A percentile compares a stretch with the other conserved stretches of the same genome.
phyloP scores from a whole-genome alignment of 352 stramenopile species.

The Thalassiosira delicatula region DNA sequence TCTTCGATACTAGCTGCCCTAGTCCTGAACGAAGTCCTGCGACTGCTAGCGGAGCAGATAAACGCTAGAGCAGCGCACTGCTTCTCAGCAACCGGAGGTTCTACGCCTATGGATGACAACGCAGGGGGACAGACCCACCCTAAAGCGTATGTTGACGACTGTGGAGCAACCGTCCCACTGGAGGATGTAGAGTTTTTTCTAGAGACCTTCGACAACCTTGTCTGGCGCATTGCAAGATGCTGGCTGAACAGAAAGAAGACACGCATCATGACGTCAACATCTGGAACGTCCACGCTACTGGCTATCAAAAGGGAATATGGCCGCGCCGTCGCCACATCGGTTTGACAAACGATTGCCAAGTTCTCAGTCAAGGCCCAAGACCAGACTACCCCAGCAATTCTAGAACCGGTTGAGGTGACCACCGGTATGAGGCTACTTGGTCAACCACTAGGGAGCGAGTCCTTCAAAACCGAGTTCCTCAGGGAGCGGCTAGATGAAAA shows the following conservation, averaged over 20 bases:
- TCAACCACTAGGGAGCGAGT: not conserved
- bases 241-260: slow-evolving; percentile 27
- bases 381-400: not conserved
- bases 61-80: no score
- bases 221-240: no score
- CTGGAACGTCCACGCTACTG: not conserved
- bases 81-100: not conserved
- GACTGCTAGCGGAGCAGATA: not conserved
- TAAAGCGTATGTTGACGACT: not conserved
- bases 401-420: slow-evolving; percentile 2
- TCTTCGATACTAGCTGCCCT: slow-evolving; percentile 27
- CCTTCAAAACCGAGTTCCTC: not conserved
- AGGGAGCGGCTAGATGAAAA: not conserved
- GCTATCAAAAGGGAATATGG: not conserved
- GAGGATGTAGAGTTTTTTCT: slow-evolving; percentile 2
- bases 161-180: not conserved
- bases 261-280: slow-evolving; percentile 9
- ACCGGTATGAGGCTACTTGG: slow-evolving; percentile 13
- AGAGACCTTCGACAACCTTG: not conserved
- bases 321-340: not conserved
- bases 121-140: no score
- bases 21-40: not conserved
- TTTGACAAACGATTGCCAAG: not conserved
- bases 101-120: not conserved
- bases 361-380: not conserved